Conservation (phyloP, 148 eudicot species). For the Drosera capensis region DNA sequence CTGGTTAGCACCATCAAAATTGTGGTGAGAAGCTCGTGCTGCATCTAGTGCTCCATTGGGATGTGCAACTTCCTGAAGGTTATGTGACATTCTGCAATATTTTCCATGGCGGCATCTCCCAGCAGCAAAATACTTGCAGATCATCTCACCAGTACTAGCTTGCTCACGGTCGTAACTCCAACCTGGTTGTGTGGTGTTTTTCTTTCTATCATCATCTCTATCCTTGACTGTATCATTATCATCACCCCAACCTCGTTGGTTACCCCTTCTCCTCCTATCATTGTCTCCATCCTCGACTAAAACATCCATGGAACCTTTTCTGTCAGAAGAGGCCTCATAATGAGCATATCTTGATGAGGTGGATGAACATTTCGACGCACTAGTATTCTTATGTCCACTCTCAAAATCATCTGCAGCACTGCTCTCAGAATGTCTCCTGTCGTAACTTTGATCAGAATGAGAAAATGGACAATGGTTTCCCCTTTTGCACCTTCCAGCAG, state of each 20-base stretch:
- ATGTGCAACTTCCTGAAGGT: constrained; percentile 12
- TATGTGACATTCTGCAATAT: constrained; percentile 27
- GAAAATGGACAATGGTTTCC: constrained; percentile 47
- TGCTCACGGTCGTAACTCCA: constrained; percentile 19
- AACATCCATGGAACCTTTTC: constrained; percentile 17
- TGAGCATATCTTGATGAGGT: too few species aligned
- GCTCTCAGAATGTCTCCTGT: constrained; percentile 23
- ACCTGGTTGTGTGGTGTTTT: constrained; percentile 7
- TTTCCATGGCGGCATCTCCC: constrained; percentile 30
- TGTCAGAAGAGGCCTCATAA: constrained; percentile 12
- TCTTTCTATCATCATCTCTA: constrained; percentile 14
- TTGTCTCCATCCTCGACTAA: constrained; percentile 35
- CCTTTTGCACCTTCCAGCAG: constrained; percentile 48
- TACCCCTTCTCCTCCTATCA: constrained; percentile 30
- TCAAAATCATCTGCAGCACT: constrained; percentile 29
- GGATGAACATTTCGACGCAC: constrained; percentile 21
- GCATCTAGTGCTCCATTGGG: constrained; percentile 17
- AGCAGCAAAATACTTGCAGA: constrained; percentile 30
- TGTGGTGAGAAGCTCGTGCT: constrained; percentile 7
- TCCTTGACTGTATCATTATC: constrained; percentile 16
- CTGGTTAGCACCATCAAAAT: constrained; percentile 14
- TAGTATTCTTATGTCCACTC: constrained; percentile 17
- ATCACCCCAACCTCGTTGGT: constrained; percentile 21
- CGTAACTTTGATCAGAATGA: constrained; percentile 31
- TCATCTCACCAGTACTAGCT: constrained; percentile 10